Percentiles rank a stretch among this genome's conserved stretches.
These are phyloP conservation scores for Fusarium heterosporum DNA, from an alignment of 2,329 filamentous ascomycete genomes.

Conservation along the genomic window DNA sequence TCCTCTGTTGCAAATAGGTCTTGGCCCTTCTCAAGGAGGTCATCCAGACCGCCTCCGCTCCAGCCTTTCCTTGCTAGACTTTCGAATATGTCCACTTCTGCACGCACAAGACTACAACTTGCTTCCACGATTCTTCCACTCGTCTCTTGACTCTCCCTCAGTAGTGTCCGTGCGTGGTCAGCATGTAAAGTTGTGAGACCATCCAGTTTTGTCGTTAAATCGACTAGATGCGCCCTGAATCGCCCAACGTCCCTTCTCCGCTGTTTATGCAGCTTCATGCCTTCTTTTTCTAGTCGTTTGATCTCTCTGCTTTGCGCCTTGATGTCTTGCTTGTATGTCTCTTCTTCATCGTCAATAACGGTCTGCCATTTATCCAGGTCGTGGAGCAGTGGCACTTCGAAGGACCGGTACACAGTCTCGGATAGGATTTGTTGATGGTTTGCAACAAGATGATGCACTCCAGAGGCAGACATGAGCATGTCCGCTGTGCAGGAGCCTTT, in stretches of 20 bases:
- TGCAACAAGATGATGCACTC: constrained; percentile 74
- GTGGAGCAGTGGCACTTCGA: constrained; percentile 76
- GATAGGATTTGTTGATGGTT: constrained; percentile 78
- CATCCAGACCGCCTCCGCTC: constrained; percentile 74
- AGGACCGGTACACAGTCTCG: constrained; percentile 75
- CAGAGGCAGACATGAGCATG: constrained; percentile 70
- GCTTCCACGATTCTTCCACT: constrained; percentile 72
- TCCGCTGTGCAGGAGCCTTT: constrained; percentile 70
- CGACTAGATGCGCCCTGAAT: constrained; percentile 72
- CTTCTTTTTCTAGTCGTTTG: constrained; percentile 72
- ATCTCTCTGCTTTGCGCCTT: constrained; percentile 70
- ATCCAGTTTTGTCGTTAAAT: constrained; percentile 71
- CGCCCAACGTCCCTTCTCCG: constrained; percentile 69
- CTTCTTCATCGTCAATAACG: constrained; percentile 73
- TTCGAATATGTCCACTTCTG: constrained; percentile 78
- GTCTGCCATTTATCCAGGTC: constrained; percentile 74
- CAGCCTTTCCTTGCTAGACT: constrained; percentile 74
- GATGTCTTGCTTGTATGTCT: constrained; percentile 67
- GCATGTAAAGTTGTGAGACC: constrained; percentile 71
- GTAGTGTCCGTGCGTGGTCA: constrained; percentile 68
- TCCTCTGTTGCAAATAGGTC: constrained; percentile 68
- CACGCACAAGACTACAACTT: constrained; percentile 72
- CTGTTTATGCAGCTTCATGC: constrained; percentile 70
- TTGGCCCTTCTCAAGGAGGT: constrained; percentile 71
- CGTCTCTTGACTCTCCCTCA: constrained; percentile 74